Evolutionary conservation across 139 green algal species (phyloP).

Genomic region (Micromonas pusilla): DNA sequence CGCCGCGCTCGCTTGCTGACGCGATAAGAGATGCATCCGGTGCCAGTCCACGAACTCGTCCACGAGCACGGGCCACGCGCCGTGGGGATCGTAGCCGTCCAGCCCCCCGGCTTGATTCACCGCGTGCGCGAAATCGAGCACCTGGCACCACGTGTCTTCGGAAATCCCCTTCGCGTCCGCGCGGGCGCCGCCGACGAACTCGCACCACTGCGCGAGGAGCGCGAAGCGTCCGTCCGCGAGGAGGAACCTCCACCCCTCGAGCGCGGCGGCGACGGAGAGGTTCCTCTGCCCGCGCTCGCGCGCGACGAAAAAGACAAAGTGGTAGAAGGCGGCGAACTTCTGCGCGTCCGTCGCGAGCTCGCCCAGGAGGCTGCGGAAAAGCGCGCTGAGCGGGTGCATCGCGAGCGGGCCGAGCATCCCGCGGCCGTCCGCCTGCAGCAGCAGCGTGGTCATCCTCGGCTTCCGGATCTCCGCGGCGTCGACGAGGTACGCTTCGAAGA

Average conservation of each 20-base stretch:
- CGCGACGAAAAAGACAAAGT: background rate
- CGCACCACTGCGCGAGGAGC: background rate
- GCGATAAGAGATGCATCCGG: too few relatives aligned
- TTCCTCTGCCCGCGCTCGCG: background rate
- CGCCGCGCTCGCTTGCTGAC: too few relatives aligned
- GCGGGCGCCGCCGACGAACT: background rate
- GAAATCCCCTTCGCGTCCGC: slow-evolving; percentile 43
- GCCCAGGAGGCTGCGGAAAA: background rate
- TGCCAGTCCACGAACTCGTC: slow-evolving; percentile 51
- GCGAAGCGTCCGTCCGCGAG: background rate
- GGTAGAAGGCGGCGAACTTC: background rate
- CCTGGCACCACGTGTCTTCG: slow-evolving; percentile 41
- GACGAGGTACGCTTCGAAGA: background rate
- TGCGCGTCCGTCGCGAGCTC: background rate
- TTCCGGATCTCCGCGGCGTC: background rate
- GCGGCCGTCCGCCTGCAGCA: background rate
- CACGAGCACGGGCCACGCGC: slow-evolving; percentile 45
- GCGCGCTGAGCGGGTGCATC: background rate
- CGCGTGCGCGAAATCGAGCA: slow-evolving; percentile 34
- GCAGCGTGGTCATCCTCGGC: background rate
- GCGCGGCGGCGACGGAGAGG: background rate
- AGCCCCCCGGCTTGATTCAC: slow-evolving; percentile 28
- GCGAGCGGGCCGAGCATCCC: background rate
- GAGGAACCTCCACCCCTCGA: background rate
- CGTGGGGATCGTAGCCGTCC: slow-evolving; percentile 36